Evolutionary conservation across 345 rosid species (phyloP), one percentile per base, ranked within the genome.

Genomic region (Moricandia arvensis): DNA sequence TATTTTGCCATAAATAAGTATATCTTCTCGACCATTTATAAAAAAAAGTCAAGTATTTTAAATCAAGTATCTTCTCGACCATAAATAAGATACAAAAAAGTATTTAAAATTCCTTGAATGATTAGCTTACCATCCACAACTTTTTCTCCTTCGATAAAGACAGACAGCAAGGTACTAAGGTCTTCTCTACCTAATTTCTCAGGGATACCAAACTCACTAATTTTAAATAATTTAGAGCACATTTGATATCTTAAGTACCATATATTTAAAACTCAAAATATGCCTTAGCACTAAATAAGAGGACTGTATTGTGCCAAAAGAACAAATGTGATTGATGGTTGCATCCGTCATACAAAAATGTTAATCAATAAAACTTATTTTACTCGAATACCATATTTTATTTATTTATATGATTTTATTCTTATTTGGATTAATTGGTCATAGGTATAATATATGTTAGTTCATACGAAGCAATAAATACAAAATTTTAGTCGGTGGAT

Each of bases 91-190:
- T n/a, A n/a, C n/a, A 38, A 10, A 5, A 12, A 35, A 53, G 58
- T 59, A 70, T 63, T 47, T 58, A 77, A 63, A 54, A 58, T 26
- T 64, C 68, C 68, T 58, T 72, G 31, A 75, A 70, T 72, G 67
- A 77, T 77, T 64, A 65, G 81, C 81, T 77, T 77, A 72, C 75
- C 80, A 61, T 72, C 76, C 77, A 49, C 76, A 59, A 72, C 55
- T 69, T 66, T 64, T 49, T 29, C 57, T 34, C 66, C 57, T 59
- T 77, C 80, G 37, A 77, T 59, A 59, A 59, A 65, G 76, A 66
- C 80, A 71, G 43, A 63, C 27, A 35, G 66, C 49, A 71, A 26
- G 63, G 37, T 35, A 5, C 16, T 55, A 69, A 26, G 66, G 76
- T 78, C 72, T 35, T 59, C 68, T 34, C 76, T 8, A 72, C 81